Evolutionary conservation across 495 filamentous ascomycete genomes (phyloP).

Genomic region (Penicillium desertorum): DNA sequence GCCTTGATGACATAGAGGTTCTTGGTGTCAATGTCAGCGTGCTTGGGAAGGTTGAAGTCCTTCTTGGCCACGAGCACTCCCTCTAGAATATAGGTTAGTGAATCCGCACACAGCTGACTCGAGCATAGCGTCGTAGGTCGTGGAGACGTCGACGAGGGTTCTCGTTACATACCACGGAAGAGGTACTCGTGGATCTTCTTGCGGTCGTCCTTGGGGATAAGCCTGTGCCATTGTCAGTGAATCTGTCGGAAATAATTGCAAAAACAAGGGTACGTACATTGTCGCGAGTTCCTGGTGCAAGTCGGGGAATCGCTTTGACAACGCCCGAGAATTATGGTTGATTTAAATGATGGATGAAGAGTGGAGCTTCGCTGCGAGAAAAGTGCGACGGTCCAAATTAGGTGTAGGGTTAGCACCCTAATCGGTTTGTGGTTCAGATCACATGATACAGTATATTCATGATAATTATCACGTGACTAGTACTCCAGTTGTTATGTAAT

Average conservation of each 20-base stretch:
- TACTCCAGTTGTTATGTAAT: not conserved
- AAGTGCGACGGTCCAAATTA: constrained; percentile 44
- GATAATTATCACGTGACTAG: constrained; percentile 1
- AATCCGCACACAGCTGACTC: constrained; percentile 9
- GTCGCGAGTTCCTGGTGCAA: constrained; percentile 59
- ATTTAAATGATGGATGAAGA: constrained; percentile 41
- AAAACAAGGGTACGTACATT: constrained; percentile 43
- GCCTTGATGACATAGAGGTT: constrained; percentile 99
- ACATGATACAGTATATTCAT: constrained; percentile 15
- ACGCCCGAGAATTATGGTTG: constrained; percentile 39
- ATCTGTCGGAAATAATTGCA: not conserved
- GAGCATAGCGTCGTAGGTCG: constrained; percentile 10
- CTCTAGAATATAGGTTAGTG: constrained; percentile 55
- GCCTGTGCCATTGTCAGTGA: constrained; percentile 53
- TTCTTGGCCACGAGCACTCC: constrained; percentile 99
- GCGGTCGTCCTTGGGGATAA: constrained; percentile 99
- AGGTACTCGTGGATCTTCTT: constrained; percentile 99
- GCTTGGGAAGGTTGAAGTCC: constrained; percentile 93
- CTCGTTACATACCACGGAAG: constrained; percentile 75
- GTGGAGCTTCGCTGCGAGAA: constrained; percentile 42
- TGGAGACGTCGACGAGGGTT: constrained; percentile 19
- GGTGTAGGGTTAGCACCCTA: constrained; percentile 43
- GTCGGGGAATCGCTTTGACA: constrained; percentile 61
- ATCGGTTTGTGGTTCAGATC: constrained; percentile 23
- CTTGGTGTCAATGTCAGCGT: constrained; percentile 94